These are phyloP conservation scores for Aphanoascus verrucosus DNA, from an alignment of 2,329 filamentous ascomycete genomes.

Conservation along the genomic window DNA sequence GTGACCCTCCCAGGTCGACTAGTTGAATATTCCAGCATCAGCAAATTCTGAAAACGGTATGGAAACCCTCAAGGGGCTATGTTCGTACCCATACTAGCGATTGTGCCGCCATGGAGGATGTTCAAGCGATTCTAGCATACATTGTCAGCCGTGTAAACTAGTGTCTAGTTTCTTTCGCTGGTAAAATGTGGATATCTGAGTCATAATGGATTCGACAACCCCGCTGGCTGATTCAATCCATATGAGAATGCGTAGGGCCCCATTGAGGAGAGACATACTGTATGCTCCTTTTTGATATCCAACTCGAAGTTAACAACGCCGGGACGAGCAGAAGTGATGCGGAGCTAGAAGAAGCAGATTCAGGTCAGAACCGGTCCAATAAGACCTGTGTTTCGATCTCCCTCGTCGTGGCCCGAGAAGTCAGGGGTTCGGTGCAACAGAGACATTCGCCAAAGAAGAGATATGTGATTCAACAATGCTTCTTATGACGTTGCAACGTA, in stretches of 20 bases:
- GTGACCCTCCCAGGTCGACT: constrained; percentile 56
- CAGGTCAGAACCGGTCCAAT: neutral
- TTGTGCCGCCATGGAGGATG: constrained; percentile 57
- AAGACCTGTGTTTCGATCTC: neutral
- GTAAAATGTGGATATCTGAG: no score
- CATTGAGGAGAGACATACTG: constrained; percentile 33
- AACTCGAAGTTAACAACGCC: constrained; percentile 56
- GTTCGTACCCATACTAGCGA: constrained; percentile 47
- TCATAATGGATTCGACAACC: no score
- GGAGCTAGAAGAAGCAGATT: constrained; percentile 37
- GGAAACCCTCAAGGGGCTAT: neutral
- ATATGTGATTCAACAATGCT: neutral
- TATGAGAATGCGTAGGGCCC: neutral
- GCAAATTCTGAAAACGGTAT: neutral
- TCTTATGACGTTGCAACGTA: constrained; percentile 21
- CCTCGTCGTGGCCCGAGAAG: neutral
- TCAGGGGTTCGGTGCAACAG: neutral
- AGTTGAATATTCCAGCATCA: neutral
- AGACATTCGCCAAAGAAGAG: no score
- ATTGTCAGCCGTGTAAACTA: neutral
- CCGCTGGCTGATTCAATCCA: neutral
- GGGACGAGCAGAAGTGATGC: constrained; percentile 49
- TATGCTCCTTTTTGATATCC: constrained; percentile 54
- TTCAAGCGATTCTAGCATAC: constrained; percentile 49
- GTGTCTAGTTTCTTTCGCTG: no score